A percentile compares a stretch with the other conserved stretches of the same genome.
These are phyloP conservation scores for Aspergillus uvarum DNA, from an alignment of 2,329 filamentous ascomycete species.

Conservation along the genomic window DNA sequence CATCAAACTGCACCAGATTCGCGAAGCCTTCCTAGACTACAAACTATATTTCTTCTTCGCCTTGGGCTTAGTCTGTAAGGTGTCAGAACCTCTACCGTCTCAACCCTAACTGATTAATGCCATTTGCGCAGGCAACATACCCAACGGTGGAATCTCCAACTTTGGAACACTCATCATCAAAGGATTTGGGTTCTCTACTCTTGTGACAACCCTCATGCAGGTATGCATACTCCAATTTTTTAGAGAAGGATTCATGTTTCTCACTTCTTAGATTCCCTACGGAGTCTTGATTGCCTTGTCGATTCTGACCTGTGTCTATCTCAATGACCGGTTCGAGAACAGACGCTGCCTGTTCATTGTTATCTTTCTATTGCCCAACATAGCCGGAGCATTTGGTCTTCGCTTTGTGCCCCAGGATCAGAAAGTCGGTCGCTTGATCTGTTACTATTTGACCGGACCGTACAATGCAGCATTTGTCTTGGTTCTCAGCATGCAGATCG, in stretches of 20 bases:
- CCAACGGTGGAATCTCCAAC: slow-evolving; percentile 59
- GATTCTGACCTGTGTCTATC: slow-evolving; percentile 50
- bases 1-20: slow-evolving; percentile 56
- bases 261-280: slow-evolving; percentile 44
- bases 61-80: slow-evolving; percentile 48
- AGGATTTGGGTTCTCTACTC: slow-evolving; percentile 56
- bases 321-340: slow-evolving; percentile 50
- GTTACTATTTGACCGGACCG: slow-evolving; percentile 57
- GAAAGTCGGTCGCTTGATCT: slow-evolving; percentile 56
- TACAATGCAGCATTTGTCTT: slow-evolving; percentile 57
- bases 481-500: slow-evolving; percentile 48
- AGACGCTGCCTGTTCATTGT: slow-evolving; percentile 55
- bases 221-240: slow-evolving; percentile 18
- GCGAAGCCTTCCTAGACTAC: slow-evolving; percentile 58
- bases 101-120: background rate
- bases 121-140: slow-evolving; percentile 42
- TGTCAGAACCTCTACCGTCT: background rate
- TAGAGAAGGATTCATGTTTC: background rate
- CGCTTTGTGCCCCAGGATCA: slow-evolving; percentile 53
- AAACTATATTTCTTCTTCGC: slow-evolving; percentile 61
- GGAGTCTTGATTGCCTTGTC: slow-evolving; percentile 52
- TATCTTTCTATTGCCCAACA: slow-evolving; percentile 59
- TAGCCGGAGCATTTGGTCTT: slow-evolving; percentile 59
- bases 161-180: slow-evolving; percentile 61
- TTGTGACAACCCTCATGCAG: slow-evolving; percentile 56